These are phyloP conservation scores for Hanseniaspora nectarophila DNA, from an alignment of 805 yeast species.

Conservation along the genomic window DNA sequence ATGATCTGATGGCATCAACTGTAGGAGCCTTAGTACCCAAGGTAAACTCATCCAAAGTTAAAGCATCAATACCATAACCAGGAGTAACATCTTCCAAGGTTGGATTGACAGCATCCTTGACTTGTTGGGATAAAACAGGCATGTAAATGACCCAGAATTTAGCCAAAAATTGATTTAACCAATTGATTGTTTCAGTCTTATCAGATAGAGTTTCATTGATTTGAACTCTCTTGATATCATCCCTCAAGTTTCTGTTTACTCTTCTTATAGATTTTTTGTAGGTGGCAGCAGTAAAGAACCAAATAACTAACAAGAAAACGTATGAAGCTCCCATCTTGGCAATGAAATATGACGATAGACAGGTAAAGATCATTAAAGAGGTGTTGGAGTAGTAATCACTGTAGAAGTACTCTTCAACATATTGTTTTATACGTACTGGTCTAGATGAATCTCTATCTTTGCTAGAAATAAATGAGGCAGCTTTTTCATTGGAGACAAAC, in stretches of 20 bases:
- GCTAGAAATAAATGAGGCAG: slow-evolving; percentile 16
- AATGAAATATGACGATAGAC: slow-evolving; percentile 57
- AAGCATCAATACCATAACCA: slow-evolving; percentile 68
- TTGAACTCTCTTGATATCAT: slow-evolving; percentile 56
- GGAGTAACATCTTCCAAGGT: slow-evolving; percentile 61
- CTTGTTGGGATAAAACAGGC: slow-evolving; percentile 74
- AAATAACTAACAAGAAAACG: slow-evolving; percentile 48
- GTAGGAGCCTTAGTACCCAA: slow-evolving; percentile 73
- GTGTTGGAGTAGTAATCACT: slow-evolving; percentile 66
- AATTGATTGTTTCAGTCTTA: slow-evolving; percentile 60
- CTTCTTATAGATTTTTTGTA: slow-evolving; percentile 65
- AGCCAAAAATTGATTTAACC: slow-evolving; percentile 66
- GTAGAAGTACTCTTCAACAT: slow-evolving; percentile 54
- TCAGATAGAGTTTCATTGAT: slow-evolving; percentile 54
- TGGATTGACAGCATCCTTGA: slow-evolving; percentile 56
- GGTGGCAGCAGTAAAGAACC: slow-evolving; percentile 50
- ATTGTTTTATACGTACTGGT: slow-evolving; percentile 35
- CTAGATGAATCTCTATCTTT: neutral
- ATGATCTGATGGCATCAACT: slow-evolving; percentile 58
- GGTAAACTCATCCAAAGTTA: slow-evolving; percentile 65
- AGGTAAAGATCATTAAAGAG: slow-evolving; percentile 51
- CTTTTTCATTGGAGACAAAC: slow-evolving; percentile 21
- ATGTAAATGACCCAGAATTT: slow-evolving; percentile 81
- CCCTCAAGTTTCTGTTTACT: slow-evolving; percentile 60
- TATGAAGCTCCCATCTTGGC: slow-evolving; percentile 56